These are phyloP conservation scores for Meyerozyma sp. DNA, from an alignment of 1,139 yeast genomes.

Conservation along the genomic window DNA sequence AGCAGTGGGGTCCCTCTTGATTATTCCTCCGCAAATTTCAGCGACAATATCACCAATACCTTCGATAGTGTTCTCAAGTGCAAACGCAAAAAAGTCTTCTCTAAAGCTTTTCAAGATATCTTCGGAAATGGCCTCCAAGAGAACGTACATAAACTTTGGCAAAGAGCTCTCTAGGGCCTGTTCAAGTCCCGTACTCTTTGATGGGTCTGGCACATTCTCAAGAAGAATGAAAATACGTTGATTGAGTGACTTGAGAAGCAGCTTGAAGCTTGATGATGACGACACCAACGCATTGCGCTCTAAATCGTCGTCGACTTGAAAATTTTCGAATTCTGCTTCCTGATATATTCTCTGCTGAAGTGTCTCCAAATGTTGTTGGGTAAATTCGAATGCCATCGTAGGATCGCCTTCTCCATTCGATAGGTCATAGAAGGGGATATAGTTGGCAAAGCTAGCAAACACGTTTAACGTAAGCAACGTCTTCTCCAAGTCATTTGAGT, in stretches of 20 bases:
- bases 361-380: constrained; percentile 55
- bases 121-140: constrained; percentile 68
- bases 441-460: constrained; percentile 66
- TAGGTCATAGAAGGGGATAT: constrained; percentile 64
- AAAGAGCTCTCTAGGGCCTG: constrained; percentile 50
- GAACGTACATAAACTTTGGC: constrained; percentile 62
- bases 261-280: constrained; percentile 68
- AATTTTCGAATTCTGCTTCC: constrained; percentile 9
- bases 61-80: constrained; percentile 56
- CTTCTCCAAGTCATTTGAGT: constrained; percentile 78
- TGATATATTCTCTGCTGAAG: constrained; percentile 34
- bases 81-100: constrained; percentile 50
- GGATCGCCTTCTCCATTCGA: constrained; percentile 42
- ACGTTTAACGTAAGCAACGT: constrained; percentile 68
- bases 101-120: constrained; percentile 51
- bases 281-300: constrained; percentile 61
- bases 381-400: constrained; percentile 65
- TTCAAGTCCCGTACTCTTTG: constrained; percentile 42
- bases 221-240: constrained; percentile 60
- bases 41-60: constrained; percentile 66
- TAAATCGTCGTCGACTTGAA: constrained; percentile 33
- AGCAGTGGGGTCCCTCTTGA: constrained; percentile 52
- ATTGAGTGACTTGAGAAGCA: constrained; percentile 52
- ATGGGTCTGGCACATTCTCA: constrained; percentile 71
- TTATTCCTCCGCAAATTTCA: constrained; percentile 64